phyloP scores from a whole-genome alignment of 2,329 filamentous ascomycete species.

The Penicillium hordei region DNA sequence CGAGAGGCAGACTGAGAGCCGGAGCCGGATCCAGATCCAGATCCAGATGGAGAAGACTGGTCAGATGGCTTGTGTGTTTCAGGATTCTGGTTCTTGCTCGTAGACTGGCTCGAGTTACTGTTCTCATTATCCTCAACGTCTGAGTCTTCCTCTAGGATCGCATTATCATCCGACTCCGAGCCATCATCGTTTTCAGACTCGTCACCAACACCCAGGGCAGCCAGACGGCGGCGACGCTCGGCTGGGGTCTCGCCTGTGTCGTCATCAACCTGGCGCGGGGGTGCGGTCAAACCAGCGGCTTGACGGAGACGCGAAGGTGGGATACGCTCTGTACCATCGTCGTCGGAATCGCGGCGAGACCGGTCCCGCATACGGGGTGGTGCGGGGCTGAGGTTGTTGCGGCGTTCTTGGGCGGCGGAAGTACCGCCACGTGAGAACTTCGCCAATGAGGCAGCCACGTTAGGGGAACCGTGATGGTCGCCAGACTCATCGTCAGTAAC shows the following conservation, averaged over 20 bases:
- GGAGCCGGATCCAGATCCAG: constrained; percentile 16
- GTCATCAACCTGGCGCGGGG: constrained; percentile 31
- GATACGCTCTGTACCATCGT: constrained; percentile 45
- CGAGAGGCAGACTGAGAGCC: constrained; percentile 21
- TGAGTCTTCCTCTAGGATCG: constrained; percentile 24
- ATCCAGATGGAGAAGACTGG: constrained; percentile 21
- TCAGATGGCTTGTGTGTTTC: constrained; percentile 33
- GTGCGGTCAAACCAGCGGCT: constrained; percentile 31
- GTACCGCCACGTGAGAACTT: constrained; percentile 32
- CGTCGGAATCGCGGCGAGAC: constrained; percentile 41
- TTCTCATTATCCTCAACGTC: constrained; percentile 26
- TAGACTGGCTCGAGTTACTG: constrained; percentile 17
- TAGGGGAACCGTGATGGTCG: constrained; percentile 24
- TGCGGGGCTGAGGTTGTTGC: constrained; percentile 35
- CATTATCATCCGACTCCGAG: constrained; percentile 28
- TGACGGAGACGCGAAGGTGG: constrained; percentile 39
- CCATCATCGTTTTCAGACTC: constrained; percentile 23
- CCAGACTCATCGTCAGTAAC: constrained; percentile 27
- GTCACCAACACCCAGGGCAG: constrained; percentile 42
- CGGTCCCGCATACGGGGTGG: constrained; percentile 22
- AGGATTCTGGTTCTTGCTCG: constrained; percentile 32
- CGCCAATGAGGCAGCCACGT: constrained; percentile 41
- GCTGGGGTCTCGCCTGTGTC: constrained; percentile 48
- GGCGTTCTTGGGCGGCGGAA: constrained; percentile 42
- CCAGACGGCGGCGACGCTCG: constrained; percentile 48